Conservation (phyloP, 768 basidiomycete species). For the Podaxis sp. region DNA sequence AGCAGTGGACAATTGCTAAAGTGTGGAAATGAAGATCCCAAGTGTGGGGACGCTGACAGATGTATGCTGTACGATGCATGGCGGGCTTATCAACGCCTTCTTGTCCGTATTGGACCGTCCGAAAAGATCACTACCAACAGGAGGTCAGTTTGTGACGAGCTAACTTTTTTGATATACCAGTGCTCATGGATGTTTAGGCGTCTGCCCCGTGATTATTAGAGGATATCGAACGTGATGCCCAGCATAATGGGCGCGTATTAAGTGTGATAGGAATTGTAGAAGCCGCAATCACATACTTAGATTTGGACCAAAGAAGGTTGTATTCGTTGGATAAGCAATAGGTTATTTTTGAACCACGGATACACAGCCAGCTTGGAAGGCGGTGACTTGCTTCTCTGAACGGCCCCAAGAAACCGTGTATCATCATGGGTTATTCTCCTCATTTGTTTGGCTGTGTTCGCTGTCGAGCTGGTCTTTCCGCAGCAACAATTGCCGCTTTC, state of each 20-base stretch:
- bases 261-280: not conserved
- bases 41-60: constrained; percentile 30
- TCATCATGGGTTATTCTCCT: not conserved
- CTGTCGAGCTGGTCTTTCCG: not conserved
- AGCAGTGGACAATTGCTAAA: constrained; percentile 17
- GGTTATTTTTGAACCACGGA: not conserved
- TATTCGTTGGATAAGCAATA: not conserved
- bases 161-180: not conserved
- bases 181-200: not conserved
- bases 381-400: not conserved
- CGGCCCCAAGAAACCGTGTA: not conserved
- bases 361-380: not conserved
- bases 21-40: not conserved
- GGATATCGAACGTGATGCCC: not conserved
- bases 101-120: constrained; percentile 42
- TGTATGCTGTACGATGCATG: constrained; percentile 65
- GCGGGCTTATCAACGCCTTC: constrained; percentile 56
- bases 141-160: constrained; percentile 40
- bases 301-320: not conserved
- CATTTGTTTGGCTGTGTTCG: not conserved
- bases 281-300: not conserved
- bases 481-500: not conserved
- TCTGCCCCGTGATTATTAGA: constrained; percentile 7
- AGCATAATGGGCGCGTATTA: not conserved
- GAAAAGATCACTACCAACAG: constrained; percentile 48